phyloP scores from a whole-genome alignment of 2,329 filamentous ascomycete species.

The Clarireedia paspali region DNA sequence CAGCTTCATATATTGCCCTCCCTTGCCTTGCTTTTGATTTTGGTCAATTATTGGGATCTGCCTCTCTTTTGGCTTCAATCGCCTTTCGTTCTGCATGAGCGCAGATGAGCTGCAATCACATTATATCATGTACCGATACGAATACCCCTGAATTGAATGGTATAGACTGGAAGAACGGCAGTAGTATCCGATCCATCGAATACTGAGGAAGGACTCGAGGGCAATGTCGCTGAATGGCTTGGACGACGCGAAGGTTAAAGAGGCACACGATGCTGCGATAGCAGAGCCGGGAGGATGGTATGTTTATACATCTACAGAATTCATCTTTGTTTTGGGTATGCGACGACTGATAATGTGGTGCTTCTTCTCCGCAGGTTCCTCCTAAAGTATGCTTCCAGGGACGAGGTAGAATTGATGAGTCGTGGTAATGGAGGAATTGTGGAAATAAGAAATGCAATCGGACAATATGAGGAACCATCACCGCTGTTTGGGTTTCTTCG shows the following conservation, averaged over 20 bases:
- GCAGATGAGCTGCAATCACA: slow-evolving; percentile 21
- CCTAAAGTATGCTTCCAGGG: slow-evolving; percentile 81
- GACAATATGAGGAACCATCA: slow-evolving; percentile 72
- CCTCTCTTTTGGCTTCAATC: not conserved
- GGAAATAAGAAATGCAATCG: slow-evolving; percentile 73
- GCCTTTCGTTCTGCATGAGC: slow-evolving; percentile 12
- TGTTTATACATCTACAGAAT: slow-evolving; percentile 8
- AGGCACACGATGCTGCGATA: slow-evolving; percentile 74
- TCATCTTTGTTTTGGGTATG: no score
- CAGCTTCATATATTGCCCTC: not conserved
- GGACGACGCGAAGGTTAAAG: slow-evolving; percentile 70
- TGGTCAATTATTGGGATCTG: not conserved
- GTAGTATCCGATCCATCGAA: slow-evolving; percentile 1
- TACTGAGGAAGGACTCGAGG: slow-evolving; percentile 11
- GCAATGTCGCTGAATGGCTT: slow-evolving; percentile 94
- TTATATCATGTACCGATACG: slow-evolving; percentile 23
- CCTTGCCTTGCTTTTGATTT: not conserved
- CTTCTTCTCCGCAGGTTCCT: slow-evolving; percentile 64
- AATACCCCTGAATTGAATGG: slow-evolving; percentile 23
- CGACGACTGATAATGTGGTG: slow-evolving; percentile 13
- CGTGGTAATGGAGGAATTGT: slow-evolving; percentile 74
- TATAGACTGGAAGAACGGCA: slow-evolving; percentile 5
- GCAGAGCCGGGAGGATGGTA: slow-evolving; percentile 91
- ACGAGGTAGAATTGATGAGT: slow-evolving; percentile 73
- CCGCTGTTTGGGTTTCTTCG: slow-evolving; percentile 88